These are phyloP conservation scores for Helicosporidium sp. DNA, from an alignment of 139 green algal species.

Conservation along the genomic window DNA sequence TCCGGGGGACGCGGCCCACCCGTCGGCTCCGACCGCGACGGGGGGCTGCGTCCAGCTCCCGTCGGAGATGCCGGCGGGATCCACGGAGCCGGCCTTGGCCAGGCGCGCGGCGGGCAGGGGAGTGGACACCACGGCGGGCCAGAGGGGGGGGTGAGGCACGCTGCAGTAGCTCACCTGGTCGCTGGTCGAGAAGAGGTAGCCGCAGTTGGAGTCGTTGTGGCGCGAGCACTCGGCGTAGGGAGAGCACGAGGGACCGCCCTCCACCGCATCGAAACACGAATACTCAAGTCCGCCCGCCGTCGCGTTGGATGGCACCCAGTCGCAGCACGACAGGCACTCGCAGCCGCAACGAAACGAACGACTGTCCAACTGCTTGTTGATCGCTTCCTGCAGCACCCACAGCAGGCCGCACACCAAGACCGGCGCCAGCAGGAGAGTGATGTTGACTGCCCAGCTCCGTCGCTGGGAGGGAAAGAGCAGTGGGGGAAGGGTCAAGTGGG, in stretches of 20 bases:
- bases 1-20: no score
- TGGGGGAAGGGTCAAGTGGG: background rate
- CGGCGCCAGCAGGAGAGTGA: constrained; percentile 19
- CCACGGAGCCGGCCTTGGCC: constrained; percentile 11
- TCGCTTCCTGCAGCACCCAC: constrained; percentile 29
- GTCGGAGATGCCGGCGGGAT: no score
- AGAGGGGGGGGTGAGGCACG: constrained; percentile 25
- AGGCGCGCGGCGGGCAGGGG: background rate
- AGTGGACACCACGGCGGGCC: constrained; percentile 32
- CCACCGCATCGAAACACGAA: no score
- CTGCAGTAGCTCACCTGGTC: constrained; percentile 32
- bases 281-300: no score
- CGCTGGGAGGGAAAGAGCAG: constrained; percentile 8
- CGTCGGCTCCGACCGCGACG: no score
- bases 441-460: constrained; percentile 22
- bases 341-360: constrained; percentile 31
- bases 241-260: constrained; percentile 19
- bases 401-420: constrained; percentile 33
- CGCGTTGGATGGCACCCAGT: constrained; percentile 19
- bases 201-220: constrained; percentile 25
- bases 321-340: constrained; percentile 32
- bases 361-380: constrained; percentile 28
- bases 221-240: constrained; percentile 32
- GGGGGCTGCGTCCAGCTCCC: no score
- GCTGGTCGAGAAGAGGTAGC: constrained; percentile 29